A percentile compares a stretch with the other conserved stretches of the same genome.
These are phyloP conservation scores for Crithidia thermophila DNA, from an alignment of 208 protist genomes.

Conservation along the genomic window DNA sequence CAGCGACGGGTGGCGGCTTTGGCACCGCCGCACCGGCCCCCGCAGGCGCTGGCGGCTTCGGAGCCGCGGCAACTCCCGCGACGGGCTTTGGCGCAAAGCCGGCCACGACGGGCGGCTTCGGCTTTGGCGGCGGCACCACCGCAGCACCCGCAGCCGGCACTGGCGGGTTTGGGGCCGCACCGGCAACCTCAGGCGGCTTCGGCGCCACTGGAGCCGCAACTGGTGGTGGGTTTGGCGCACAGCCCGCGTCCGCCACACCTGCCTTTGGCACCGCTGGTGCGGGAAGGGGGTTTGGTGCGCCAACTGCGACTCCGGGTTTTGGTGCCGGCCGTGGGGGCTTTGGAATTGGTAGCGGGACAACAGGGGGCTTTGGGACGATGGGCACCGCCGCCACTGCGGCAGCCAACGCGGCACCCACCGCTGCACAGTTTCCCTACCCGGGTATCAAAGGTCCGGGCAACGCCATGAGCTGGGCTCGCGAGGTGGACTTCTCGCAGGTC, in stretches of 20 bases:
- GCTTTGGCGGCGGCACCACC: conserved; percentile 30
- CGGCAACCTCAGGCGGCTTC: conserved; percentile 18
- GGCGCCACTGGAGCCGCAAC: neutral
- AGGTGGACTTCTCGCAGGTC: conserved; percentile 75
- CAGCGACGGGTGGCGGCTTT: conserved; percentile 9
- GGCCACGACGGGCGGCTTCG: conserved; percentile 1
- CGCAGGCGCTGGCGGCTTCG: conserved; percentile 49
- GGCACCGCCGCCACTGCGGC: conserved; percentile 3
- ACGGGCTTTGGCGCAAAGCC: conserved; percentile 16
- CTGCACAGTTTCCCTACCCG: conserved; percentile 57
- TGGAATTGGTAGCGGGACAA: conserved; percentile 11
- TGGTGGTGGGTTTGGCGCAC: conserved; percentile 9
- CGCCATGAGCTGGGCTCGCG: conserved; percentile 50
- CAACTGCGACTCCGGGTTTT: conserved; percentile 30
- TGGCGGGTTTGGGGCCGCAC: conserved; percentile 39
- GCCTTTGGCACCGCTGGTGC: too few relatives aligned
- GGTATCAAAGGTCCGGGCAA: conserved; percentile 79
- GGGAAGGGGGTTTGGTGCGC: conserved; percentile 41
- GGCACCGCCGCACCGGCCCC: neutral
- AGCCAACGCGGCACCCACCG: conserved; percentile 11
- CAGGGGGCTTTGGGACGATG: conserved; percentile 20
- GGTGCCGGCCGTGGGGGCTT: conserved; percentile 30
- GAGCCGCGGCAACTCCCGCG: conserved; percentile 15
- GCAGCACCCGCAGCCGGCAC: conserved; percentile 8
- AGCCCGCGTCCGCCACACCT: neutral